phyloP scores from a whole-genome alignment of 768 basidiomycete genomes.

The Tulasnella sp. region DNA sequence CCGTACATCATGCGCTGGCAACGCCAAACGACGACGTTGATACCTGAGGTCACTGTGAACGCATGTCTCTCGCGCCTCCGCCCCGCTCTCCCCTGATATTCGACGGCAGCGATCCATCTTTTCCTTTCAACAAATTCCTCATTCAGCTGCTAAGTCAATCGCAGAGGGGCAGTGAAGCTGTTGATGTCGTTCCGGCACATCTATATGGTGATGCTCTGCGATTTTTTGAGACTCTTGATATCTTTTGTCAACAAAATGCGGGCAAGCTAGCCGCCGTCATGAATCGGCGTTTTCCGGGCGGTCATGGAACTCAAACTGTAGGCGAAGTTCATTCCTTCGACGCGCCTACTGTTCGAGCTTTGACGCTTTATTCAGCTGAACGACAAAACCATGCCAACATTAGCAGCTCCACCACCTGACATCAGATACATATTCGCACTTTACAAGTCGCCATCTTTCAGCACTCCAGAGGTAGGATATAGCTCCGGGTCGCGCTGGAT shows the following conservation, averaged over 20 bases:
- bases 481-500: background rate
- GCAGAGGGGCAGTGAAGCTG: no score
- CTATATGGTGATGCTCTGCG: background rate
- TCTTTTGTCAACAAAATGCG: background rate
- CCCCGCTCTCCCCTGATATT: no score
- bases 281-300: background rate
- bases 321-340: background rate
- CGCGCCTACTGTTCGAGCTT: background rate
- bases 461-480: background rate
- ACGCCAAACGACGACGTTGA: no score
- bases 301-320: background rate
- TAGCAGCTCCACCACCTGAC: background rate
- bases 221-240: background rate
- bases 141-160: no score
- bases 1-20: no score
- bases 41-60: no score
- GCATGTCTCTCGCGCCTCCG: no score
- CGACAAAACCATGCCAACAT: background rate
- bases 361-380: background rate
- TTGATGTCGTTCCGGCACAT: background rate
- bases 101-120: no score
- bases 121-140: no score
- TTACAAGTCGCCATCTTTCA: background rate
- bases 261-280: background rate
- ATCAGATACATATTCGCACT: background rate